phyloP scores from a whole-genome alignment of 305 asterid genomes.

The Plantago lanceolata region DNA sequence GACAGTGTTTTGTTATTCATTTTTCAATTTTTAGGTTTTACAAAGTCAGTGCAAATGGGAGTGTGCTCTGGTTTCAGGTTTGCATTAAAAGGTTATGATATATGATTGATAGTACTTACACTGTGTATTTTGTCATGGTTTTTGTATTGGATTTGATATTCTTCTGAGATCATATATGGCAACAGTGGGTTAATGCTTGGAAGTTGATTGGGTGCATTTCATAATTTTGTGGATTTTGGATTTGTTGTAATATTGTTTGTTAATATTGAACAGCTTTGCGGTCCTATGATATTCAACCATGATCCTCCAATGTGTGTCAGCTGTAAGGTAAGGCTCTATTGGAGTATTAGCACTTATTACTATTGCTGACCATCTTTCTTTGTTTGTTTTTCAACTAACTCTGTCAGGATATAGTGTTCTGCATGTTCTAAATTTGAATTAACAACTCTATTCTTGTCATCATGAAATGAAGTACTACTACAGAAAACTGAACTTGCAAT shows the following conservation, averaged over 20 bases:
- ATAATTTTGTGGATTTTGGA: constrained; percentile 15
- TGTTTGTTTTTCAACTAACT: too few relatives aligned
- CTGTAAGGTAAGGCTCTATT: constrained; percentile 60
- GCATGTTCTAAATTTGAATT: constrained; percentile 4
- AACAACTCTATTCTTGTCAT: not conserved
- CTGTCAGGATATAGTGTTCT: not conserved
- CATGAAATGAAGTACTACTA: not conserved
- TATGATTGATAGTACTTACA: constrained; percentile 17
- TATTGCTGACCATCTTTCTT: not conserved
- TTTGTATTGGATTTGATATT: constrained; percentile 1
- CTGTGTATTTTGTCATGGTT: constrained; percentile 3
- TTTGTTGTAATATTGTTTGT: constrained; percentile 23
- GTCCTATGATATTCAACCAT: constrained; percentile 87
- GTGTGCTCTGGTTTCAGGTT: constrained; percentile 98
- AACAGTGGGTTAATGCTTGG: constrained; percentile 9
- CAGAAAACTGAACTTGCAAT: too few relatives aligned
- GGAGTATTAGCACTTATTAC: constrained; percentile 18
- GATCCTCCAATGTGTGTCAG: constrained; percentile 76
- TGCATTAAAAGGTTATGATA: constrained; percentile 71
- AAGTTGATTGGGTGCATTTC: constrained; percentile 8
- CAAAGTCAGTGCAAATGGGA: constrained; percentile 82
- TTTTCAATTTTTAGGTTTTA: constrained; percentile 56
- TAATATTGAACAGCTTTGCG: constrained; percentile 78
- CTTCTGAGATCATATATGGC: not conserved
- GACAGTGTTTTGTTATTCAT: constrained; percentile 11